Percentiles rank a stretch among this genome's conserved stretches.
phyloP scores from a whole-genome alignment of 1,284 basidiomycete species.

The Schizophyllum commune region DNA sequence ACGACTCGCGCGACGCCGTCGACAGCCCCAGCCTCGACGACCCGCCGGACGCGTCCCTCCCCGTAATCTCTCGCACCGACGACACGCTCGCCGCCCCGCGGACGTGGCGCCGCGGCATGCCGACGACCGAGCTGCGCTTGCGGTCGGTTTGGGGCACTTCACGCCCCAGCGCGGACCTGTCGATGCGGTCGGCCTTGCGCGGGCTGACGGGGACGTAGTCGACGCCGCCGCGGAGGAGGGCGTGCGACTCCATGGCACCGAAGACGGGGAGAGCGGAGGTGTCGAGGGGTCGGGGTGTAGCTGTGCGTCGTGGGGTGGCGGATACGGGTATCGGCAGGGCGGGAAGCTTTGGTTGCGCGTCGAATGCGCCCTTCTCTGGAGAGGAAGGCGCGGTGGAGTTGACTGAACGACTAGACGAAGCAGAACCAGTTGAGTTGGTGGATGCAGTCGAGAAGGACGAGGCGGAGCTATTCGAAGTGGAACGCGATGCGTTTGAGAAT shows the following conservation, averaged over 20 bases:
- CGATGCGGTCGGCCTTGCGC: not conserved
- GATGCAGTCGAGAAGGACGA: conserved; percentile 33
- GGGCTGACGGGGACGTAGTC: not conserved
- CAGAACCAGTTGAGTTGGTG: conserved; percentile 27
- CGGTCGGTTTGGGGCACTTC: conserved; percentile 5
- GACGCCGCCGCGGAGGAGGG: not conserved
- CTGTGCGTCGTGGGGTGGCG: not conserved
- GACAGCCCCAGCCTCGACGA: conserved; percentile 61
- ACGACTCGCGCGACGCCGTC: not conserved
- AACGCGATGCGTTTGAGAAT: conserved; percentile 10
- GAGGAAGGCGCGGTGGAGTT: not conserved
- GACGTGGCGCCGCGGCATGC: not conserved
- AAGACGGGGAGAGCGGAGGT: not conserved
- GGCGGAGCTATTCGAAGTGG: conserved; percentile 21
- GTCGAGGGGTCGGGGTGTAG: not conserved
- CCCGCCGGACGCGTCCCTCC: conserved; percentile 62
- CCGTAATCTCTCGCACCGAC: conserved; percentile 33
- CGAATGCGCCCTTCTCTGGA: conserved; percentile 2
- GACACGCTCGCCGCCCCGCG: not conserved
- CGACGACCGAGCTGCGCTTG: conserved; percentile 6
- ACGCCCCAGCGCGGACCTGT: not conserved
- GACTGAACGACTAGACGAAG: conserved; percentile 17
- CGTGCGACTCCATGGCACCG: not conserved
- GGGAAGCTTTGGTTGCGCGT: conserved; percentile 23
- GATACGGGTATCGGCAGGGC: conserved; percentile 10